Percentiles rank a stretch among this genome's conserved stretches.
phyloP scores from a whole-genome alignment of 2,329 filamentous ascomycete genomes.

The Coccinonectria pachysandricola region DNA sequence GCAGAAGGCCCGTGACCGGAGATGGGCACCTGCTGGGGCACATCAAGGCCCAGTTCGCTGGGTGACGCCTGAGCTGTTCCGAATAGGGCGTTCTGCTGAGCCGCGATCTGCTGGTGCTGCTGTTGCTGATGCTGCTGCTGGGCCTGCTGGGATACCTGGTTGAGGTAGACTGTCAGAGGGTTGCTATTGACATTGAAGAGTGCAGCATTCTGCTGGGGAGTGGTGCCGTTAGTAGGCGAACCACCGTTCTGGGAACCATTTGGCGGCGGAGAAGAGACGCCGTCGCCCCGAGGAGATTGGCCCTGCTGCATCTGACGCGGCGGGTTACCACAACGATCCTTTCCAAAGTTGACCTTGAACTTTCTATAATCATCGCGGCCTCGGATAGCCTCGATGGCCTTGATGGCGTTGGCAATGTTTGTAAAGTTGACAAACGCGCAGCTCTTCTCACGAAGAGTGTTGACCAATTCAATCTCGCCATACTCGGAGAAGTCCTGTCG shows the following conservation, averaged over 20 bases:
- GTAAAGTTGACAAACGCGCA: constrained; percentile 99
- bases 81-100: constrained; percentile 74
- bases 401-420: constrained; percentile 99
- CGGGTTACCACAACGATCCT: constrained; percentile 94
- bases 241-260: constrained; percentile 52
- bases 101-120: constrained; percentile 59
- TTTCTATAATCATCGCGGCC: constrained; percentile 93
- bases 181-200: constrained; percentile 79
- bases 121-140: constrained; percentile 69
- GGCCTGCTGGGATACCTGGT: constrained; percentile 64
- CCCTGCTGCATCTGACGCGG: constrained; percentile 72
- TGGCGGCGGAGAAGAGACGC: constrained; percentile 44
- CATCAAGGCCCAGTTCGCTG: constrained; percentile 46
- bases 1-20: constrained; percentile 55
- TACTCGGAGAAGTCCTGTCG: constrained; percentile 96
- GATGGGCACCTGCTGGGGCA: constrained; percentile 50
- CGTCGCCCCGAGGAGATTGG: constrained; percentile 57
- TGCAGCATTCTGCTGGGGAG: constrained; percentile 54
- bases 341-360: constrained; percentile 99
- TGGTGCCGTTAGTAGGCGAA: constrained; percentile 44
- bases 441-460: constrained; percentile 94
- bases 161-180: constrained; percentile 86
- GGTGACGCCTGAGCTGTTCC: constrained; percentile 56
- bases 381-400: constrained; percentile 92
- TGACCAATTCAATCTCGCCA: constrained; percentile 95